Percentiles rank a stretch among this genome's conserved stretches.
Conservation (phyloP, 148 eudicot genomes). For the Rhododendron griersonianum region DNA sequence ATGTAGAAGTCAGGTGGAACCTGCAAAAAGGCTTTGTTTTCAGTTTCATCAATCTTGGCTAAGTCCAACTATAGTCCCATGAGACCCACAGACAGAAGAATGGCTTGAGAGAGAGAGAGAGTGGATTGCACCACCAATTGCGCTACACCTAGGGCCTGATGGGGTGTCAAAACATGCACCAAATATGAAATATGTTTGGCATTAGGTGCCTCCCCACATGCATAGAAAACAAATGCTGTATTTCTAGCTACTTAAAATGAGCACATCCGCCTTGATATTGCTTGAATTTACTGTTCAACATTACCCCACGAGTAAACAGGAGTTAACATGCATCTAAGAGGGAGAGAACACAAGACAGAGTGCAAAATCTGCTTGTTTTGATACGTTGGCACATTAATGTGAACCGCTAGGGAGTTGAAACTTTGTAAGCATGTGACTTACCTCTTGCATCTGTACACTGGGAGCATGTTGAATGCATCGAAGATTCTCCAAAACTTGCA, state of each 20-base stretch:
- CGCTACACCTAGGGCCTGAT: background rate
- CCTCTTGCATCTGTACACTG: slow-evolving; percentile 98
- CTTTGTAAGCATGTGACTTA: slow-evolving; percentile 21
- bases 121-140: background rate
- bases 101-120: background rate
- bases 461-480: slow-evolving; percentile 97
- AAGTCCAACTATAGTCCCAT: background rate
- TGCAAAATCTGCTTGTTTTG: background rate
- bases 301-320: background rate
- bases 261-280: background rate
- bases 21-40: slow-evolving; percentile 32
- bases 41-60: too few relatives aligned
- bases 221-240: background rate
- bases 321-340: background rate
- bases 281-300: background rate
- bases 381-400: background rate
- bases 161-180: background rate
- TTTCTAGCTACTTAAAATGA: background rate
- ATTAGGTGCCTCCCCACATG: background rate
- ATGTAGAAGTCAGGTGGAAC: slow-evolving; percentile 98
- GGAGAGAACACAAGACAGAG: background rate
- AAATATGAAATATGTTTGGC: background rate
- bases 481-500: slow-evolving; percentile 94
- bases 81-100: background rate
- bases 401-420: background rate